Conservation (phyloP, 2,329 filamentous ascomycete species). For the Septoria linicola region DNA sequence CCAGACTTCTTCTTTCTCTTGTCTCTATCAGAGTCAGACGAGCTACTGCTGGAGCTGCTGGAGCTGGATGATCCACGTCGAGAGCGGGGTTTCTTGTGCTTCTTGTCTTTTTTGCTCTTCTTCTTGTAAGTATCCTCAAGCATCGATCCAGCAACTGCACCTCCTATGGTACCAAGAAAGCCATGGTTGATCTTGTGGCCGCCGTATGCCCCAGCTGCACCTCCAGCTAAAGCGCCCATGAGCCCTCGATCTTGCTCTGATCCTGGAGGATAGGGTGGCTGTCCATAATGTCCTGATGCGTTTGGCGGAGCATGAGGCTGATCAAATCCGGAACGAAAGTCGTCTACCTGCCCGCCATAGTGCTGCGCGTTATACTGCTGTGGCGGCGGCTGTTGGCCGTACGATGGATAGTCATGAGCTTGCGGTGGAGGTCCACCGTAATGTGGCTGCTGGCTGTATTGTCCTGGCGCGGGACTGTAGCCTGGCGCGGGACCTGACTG, state of each 20-base stretch:
- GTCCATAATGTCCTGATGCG: conserved; percentile 17
- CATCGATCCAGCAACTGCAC: conserved; percentile 56
- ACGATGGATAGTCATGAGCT: conserved; percentile 13
- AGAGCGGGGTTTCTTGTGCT: conserved; percentile 23
- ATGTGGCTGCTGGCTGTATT: conserved; percentile 22
- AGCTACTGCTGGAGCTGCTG: conserved; percentile 24
- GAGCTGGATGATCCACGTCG: conserved; percentile 21
- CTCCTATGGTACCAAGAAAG: conserved; percentile 57
- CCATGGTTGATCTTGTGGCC: conserved; percentile 58
- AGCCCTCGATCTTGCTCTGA: conserved; percentile 55
- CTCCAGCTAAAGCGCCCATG: conserved; percentile 56
- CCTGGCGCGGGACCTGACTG: conserved; percentile 11
- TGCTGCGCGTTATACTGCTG: conserved; percentile 27
- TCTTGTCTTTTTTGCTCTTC: conserved; percentile 40
- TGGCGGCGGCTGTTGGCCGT: conserved; percentile 12
- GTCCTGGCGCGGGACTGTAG: conserved; percentile 23
- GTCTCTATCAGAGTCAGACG: conserved; percentile 24
- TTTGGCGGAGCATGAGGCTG: conserved; percentile 20
- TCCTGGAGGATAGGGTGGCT: conserved; percentile 15
- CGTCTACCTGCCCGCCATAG: conserved; percentile 23
- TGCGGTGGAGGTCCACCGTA: conserved; percentile 16
- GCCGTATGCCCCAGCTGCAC: conserved; percentile 57
- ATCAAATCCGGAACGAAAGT: conserved; percentile 24
- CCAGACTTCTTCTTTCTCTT: conserved; percentile 23
- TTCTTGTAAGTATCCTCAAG: conserved; percentile 55